Evolutionary conservation across 805 yeast genomes (phyloP), one percentile per base, ranked within the genome.

Genomic region (Debaryomyces maramus): DNA sequence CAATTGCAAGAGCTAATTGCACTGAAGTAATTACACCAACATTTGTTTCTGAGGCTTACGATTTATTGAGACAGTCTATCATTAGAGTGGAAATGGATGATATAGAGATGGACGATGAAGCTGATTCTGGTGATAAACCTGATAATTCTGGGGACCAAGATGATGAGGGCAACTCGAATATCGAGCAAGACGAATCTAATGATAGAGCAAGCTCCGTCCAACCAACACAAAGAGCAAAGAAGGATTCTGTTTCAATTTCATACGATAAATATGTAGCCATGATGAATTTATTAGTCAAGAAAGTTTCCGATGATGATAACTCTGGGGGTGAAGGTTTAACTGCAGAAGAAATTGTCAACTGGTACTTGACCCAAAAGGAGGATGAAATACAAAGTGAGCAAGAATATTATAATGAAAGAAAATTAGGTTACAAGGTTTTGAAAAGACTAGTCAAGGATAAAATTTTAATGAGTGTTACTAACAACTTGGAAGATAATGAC

Each of bases 1-100:
- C 97, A 1, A 90, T 93, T 63, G 98, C 99, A 1, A 77, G 96
- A 50, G 97, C 98, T 19, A 93, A 91, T 63, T 90, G 98, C 65
- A 86, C 90, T 14, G 93, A 87, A 47, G 89, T 81, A 46, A 83
- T 89, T 39, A 81, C 91, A 0, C 87, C 91, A 6, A 74, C 75
- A 24, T 87, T 88, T 60, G 98, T 91, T 32, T 85, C 90, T 3
- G 98, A 93, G 59, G 99, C 99, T 0, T 89, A 85, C 60, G 91
- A 85, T 54, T 69, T 93, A 46, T 72, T 93, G 52, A 80, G 93
- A 59, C 95, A 88, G 64, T 86, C 96, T 27, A 90, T 91, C 45
- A 88, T 93, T 52, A 80, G 93, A 46, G 97, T 91, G 29, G 97
- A 93, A 59, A 85, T 84, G 60, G 98, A 91, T 51, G 98, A 91